Evolutionary conservation across 192 early-diverging fungal species (phyloP), one percentile per base, ranked within the genome.

Genomic region (Helicostylum pulchrum): DNA sequence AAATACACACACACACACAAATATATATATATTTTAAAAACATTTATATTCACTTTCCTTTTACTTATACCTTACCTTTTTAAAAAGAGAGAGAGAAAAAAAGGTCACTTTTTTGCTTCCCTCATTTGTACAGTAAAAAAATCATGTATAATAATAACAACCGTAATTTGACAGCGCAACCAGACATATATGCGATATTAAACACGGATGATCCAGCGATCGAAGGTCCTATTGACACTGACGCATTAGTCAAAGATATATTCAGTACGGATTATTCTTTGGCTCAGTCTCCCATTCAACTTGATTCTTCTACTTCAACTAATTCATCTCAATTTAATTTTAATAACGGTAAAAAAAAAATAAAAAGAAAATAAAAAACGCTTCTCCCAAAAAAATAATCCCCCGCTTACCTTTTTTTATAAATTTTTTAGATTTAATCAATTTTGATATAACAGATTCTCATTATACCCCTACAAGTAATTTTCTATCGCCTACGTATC

Each of bases 301-400:
- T 7, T 31, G 32, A 7, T 15, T 23, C 32, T 14, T 31, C 53
- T 54, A 54, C 53, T 54, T 54, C 53, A 54, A 54, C 53, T 32
- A 31, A 54, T 34, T 54, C 32, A 8, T 32, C 53, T 26, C 26
- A 26, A 26, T 26, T 39, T 39, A 39, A 39, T 20, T 56, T 56
- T 56, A 56, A 17, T 56, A 14, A 56, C 12, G 54, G 54, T 56
- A 56, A 34, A 56, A 39, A 56, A 39, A 56, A 56, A 55, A n/a
- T 32, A 34, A 55, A 55, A 34, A 17, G 9, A 5, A 8, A 36
- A 32, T 55, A 55, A 55, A 55, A 14, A 34, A 32, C 10, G 26
- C 26, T 21, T 26, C 4, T 47, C 44, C 10, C 9, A 46, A 46
- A 50, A 17, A 26, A 26, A 26, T 2, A 26, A 26, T 2, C 2